Base-by-base conservation (phyloP, 2,329 filamentous ascomycete species). In the Alternaria sp. region DNA sequence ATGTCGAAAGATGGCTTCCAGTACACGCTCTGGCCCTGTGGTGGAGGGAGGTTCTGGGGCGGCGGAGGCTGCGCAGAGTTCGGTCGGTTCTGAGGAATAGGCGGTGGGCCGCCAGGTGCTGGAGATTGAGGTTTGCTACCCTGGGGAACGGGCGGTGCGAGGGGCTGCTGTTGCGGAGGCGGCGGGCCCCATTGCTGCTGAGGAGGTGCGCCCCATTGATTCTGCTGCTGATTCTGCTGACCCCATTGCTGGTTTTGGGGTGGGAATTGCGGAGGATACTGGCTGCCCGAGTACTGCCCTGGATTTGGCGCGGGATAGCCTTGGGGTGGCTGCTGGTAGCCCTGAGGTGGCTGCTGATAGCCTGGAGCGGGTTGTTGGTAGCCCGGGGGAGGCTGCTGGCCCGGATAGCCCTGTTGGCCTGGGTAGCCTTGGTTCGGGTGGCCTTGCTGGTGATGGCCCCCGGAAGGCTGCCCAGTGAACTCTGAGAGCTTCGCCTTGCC, bases 1-100 rank as follows among this genome's bases (percentile, higher is more conserved):
- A 84, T 81, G 26, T 80, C 74, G 69, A 88, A 87, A 8, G 79
- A 80, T 0, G 86, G 83, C 61, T 81, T 82, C 86, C 86, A 89
- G 76, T 88, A 88, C 15, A 77, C 73, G 25, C 69, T 74, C 54
- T 77, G 67, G 17, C 54, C 44, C 6, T 72, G 66, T 0, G 77
- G 67, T 1, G 72, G 67, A 0, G 74, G 68, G 4, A 74, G 61
- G 50, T 71, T 72, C 17, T 77, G 77, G 6, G 74, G 74, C 4
- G 77, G 77, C 2, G 75, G 71, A 11, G 73, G 72, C 44, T 73
- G 71, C 19, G 70, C 60, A 6, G 74, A 72, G 2, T 60, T 54
- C 1, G 77, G 76, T 3, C 73, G 73, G 46, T 77, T 77, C 45
- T 69, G 69, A 2, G 77, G 76, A n/a, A 73, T 50, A 15, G 70